These are phyloP conservation scores for Oleoguttula mirabilis DNA, from an alignment of 495 filamentous ascomycete species.

Conservation along the genomic window DNA sequence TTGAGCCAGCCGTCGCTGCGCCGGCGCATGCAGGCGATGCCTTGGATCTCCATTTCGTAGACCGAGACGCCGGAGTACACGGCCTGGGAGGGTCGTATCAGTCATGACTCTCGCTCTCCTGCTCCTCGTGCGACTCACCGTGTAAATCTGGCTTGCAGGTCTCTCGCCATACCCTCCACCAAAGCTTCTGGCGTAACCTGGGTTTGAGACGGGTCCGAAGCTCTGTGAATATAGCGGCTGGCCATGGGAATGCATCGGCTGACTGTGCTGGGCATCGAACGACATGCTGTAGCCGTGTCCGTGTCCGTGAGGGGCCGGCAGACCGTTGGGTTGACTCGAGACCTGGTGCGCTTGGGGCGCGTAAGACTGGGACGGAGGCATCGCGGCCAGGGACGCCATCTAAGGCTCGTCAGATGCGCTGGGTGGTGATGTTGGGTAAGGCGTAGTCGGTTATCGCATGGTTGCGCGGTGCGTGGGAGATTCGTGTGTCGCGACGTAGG, in stretches of 20 bases:
- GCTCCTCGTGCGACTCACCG: slow-evolving; percentile 9
- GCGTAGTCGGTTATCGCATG: too few relatives aligned
- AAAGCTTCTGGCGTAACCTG: slow-evolving; percentile 17
- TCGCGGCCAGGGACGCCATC: slow-evolving; percentile 15
- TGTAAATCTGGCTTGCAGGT: slow-evolving; percentile 25
- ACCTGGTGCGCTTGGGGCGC: slow-evolving; percentile 18
- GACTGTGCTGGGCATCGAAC: slow-evolving; percentile 8
- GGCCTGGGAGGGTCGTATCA: slow-evolving; percentile 42
- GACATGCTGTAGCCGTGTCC: slow-evolving; percentile 15
- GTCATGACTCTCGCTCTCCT: not conserved
- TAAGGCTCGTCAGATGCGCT: too few relatives aligned
- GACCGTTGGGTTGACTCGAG: slow-evolving; percentile 2
- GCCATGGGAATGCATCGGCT: not conserved
- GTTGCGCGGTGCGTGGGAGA: too few relatives aligned
- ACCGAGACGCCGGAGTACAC: slow-evolving; percentile 90
- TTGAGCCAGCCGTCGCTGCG: slow-evolving; percentile 87
- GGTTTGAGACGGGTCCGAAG: slow-evolving; percentile 13
- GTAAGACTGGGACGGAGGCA: slow-evolving; percentile 17
- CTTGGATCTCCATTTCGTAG: slow-evolving; percentile 95
- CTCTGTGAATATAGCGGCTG: slow-evolving; percentile 10
- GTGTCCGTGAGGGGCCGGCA: slow-evolving; percentile 10
- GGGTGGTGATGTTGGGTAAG: too few relatives aligned
- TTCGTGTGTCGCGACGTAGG: too few relatives aligned
- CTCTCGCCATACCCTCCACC: slow-evolving; percentile 15
- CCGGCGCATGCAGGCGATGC: slow-evolving; percentile 84